A percentile compares a stretch with the other conserved stretches of the same genome.
Evolutionary conservation across 352 stramenopile genomes (phyloP).

Genomic region (Saprolegnia parasitica): DNA sequence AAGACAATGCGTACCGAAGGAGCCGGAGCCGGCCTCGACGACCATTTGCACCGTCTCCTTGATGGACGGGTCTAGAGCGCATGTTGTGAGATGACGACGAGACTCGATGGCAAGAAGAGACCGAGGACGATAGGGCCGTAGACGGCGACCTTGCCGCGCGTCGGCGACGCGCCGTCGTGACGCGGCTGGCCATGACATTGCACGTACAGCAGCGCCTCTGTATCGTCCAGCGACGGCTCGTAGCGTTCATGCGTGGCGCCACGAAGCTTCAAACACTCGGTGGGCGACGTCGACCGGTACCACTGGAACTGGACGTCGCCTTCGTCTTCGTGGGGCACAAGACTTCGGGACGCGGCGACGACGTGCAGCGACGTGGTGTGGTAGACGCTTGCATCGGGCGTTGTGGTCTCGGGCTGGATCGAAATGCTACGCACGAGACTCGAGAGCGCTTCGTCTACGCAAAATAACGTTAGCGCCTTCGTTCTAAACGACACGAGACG

Average conservation of each 20-base stretch:
- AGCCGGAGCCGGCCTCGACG: conserved; percentile 11
- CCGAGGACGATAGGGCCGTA: conserved; percentile 5
- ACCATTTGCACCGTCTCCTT: conserved; percentile 20
- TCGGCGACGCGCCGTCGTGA: background rate
- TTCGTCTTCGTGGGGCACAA: conserved; percentile 10
- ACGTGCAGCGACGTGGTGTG: conserved; percentile 13
- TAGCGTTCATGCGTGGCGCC: conserved; percentile 11
- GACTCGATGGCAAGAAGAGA: background rate
- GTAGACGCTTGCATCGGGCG: background rate
- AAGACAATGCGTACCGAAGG: conserved; percentile 13
- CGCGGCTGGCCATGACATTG: background rate
- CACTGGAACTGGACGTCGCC: conserved; percentile 18
- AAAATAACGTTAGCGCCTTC: no score
- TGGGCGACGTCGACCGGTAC: conserved; percentile 7
- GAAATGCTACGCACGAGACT: background rate
- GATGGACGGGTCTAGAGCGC: conserved; percentile 13
- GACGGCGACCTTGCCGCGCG: background rate
- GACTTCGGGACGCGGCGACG: background rate
- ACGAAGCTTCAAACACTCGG: conserved; percentile 4
- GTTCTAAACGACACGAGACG: no score
- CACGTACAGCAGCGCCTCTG: background rate
- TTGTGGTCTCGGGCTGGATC: background rate
- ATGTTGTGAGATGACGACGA: background rate
- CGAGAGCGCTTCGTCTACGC: background rate
- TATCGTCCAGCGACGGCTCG: conserved; percentile 19